A percentile compares a stretch with the other conserved stretches of the same genome.
These are phyloP conservation scores for Phytopythium boreale DNA, from an alignment of 352 stramenopile species.

Conservation along the genomic window DNA sequence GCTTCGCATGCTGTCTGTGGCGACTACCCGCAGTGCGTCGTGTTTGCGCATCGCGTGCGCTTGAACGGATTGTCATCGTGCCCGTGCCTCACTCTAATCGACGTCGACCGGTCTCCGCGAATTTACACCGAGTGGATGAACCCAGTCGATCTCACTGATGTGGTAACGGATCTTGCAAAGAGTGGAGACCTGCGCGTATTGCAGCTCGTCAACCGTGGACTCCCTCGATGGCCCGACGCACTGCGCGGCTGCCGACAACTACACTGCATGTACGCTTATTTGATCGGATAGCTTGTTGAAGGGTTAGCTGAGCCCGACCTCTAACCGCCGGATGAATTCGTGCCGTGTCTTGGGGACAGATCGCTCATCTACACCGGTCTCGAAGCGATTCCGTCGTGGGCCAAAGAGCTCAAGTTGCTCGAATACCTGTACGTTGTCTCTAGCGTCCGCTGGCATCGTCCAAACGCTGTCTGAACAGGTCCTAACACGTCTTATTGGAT, in stretches of 20 bases:
- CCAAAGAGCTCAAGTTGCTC: slow-evolving; percentile 22
- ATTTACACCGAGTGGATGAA: slow-evolving; percentile 24
- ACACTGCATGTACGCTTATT: neutral
- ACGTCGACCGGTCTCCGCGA: slow-evolving; percentile 16
- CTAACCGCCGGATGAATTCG: neutral
- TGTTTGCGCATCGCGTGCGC: slow-evolving; percentile 5
- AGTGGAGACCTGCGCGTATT: slow-evolving; percentile 19
- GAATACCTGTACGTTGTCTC: slow-evolving; percentile 34
- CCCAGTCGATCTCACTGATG: slow-evolving; percentile 11
- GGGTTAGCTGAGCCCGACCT: neutral
- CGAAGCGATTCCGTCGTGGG: slow-evolving; percentile 19
- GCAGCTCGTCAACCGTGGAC: slow-evolving; percentile 21
- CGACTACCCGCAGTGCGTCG: slow-evolving; percentile 7
- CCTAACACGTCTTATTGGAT: neutral
- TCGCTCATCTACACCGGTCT: slow-evolving; percentile 32
- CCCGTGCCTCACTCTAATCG: slow-evolving; percentile 24
- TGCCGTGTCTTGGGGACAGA: slow-evolving; percentile 9
- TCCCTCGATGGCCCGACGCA: slow-evolving; percentile 14
- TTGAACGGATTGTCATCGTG: slow-evolving; percentile 6
- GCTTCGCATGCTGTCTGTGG: neutral
- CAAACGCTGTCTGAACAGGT: neutral
- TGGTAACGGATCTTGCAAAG: slow-evolving; percentile 13
- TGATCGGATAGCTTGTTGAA: neutral
- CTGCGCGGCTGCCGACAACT: slow-evolving; percentile 11
- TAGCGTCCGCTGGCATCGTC: neutral